Conservation (phyloP, 805 yeast genomes). For the Candida taoyuanica region DNA sequence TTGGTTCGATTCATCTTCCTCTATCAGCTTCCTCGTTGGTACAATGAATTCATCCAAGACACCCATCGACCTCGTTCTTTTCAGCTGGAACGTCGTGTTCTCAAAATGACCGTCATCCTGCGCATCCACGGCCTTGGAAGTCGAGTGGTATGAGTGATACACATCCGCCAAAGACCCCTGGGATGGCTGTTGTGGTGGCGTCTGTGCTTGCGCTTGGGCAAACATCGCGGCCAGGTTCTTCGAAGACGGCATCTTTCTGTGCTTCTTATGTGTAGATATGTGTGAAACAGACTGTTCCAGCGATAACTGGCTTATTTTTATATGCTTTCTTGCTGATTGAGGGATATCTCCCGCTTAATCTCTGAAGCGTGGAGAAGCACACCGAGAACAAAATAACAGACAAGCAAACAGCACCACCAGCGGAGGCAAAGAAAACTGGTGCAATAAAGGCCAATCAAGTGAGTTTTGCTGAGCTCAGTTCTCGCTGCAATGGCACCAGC, state of each 20-base stretch:
- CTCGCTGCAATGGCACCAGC: too few species aligned
- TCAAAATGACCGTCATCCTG: conserved; percentile 66
- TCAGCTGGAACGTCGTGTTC: conserved; percentile 65
- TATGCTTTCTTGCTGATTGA: background rate
- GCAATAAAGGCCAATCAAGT: background rate
- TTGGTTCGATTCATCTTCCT: conserved; percentile 23
- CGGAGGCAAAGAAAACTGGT: too few species aligned
- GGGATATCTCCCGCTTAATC: background rate
- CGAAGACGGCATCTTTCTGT: conserved; percentile 16
- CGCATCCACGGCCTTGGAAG: conserved; percentile 53
- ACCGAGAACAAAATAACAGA: too few species aligned
- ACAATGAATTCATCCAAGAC: conserved; percentile 65
- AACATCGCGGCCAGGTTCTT: conserved; percentile 22
- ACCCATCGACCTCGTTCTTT: conserved; percentile 81
- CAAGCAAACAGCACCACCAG: too few species aligned
- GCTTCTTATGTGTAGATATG: background rate
- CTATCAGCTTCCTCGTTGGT: conserved; percentile 38
- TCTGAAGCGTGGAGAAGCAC: background rate
- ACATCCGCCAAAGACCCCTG: conserved; percentile 10
- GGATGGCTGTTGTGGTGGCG: conserved; percentile 8
- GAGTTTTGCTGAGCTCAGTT: background rate
- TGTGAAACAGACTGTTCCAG: background rate
- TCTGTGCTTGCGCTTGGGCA: conserved; percentile 12
- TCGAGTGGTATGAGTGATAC: conserved; percentile 13
- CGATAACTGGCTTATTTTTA: background rate